A percentile compares a stretch with the other conserved stretches of the same genome.
Conservation (phyloP, 1,284 basidiomycete species). For the Rhodotorula sp. region DNA sequence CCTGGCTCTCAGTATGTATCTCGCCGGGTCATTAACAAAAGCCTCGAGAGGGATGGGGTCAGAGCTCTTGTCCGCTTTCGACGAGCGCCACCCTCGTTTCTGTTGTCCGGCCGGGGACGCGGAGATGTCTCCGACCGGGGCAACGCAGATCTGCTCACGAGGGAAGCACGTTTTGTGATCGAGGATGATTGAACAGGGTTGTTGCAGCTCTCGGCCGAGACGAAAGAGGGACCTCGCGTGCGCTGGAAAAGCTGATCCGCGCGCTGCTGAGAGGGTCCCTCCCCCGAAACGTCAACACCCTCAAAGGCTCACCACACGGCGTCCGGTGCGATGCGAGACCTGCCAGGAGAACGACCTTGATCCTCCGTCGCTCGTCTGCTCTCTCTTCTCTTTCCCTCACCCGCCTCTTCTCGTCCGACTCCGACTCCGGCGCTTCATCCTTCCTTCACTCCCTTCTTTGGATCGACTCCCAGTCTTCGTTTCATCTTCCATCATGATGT, state of each 20-base stretch:
- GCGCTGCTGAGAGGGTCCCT: not conserved
- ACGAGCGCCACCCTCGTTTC: too few relatives aligned
- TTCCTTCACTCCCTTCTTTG: not conserved
- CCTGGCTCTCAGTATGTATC: too few relatives aligned
- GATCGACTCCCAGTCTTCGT: not conserved
- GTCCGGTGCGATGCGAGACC: not conserved
- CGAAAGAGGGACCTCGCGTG: not conserved
- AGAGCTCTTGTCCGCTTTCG: too few relatives aligned
- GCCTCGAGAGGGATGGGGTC: too few relatives aligned
- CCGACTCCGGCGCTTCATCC: not conserved
- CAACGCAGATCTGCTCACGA: too few relatives aligned
- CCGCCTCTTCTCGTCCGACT: not conserved
- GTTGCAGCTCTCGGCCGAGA: too few relatives aligned
- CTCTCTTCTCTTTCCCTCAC: conserved; percentile 1
- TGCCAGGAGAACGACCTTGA: not conserved
- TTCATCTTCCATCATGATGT: conserved; percentile 15
- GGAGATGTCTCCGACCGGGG: too few relatives aligned
- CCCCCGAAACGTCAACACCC: conserved; percentile 5
- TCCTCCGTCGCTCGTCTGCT: not conserved
- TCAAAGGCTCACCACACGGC: not conserved
- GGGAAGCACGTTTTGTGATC: too few relatives aligned
- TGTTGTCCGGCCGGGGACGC: too few relatives aligned
- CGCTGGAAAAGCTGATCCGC: not conserved
- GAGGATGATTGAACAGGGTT: too few relatives aligned
- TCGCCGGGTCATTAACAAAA: too few relatives aligned